These are phyloP conservation scores for Vanrija humicola DNA, from an alignment of 1,284 basidiomycete genomes.

Conservation along the genomic window DNA sequence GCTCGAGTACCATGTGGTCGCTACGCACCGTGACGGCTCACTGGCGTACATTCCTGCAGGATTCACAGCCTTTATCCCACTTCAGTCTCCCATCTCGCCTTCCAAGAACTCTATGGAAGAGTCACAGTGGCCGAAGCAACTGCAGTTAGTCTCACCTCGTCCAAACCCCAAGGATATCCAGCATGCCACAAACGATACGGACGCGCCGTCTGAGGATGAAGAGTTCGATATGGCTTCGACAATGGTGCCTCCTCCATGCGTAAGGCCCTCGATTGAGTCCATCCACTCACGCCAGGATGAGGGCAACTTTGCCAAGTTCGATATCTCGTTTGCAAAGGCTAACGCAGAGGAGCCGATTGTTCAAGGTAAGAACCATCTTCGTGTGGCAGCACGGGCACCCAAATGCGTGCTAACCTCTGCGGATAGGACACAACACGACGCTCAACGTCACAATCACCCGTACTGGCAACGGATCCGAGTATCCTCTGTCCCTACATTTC, in stretches of 20 bases:
- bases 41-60: slow-evolving; percentile 24
- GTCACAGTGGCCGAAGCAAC: no score
- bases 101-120: neutral
- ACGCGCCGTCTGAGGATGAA: no score
- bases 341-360: neutral
- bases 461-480: slow-evolving; percentile 23
- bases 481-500: slow-evolving; percentile 16
- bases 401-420: neutral
- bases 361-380: slow-evolving; percentile 9
- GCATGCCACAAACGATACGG: no score
- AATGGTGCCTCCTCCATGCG: no score
- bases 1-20: slow-evolving; percentile 26
- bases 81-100: neutral
- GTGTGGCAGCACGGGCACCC: neutral
- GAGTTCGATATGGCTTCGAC: no score
- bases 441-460: slow-evolving; percentile 17
- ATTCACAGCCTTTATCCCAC: slow-evolving; percentile 20
- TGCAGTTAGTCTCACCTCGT: no score
- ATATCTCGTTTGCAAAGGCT: slow-evolving; percentile 3
- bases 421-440: slow-evolving; percentile 7
- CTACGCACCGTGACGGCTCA: slow-evolving; percentile 18
- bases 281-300: slow-evolving; percentile 13
- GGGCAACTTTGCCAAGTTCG: slow-evolving; percentile 18
- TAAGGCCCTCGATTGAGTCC: neutral
- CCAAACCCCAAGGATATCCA: no score